Evolutionary conservation across 306 rosid genomes (phyloP), one percentile per base, ranked within the genome.

Genomic region (Hylodesmum podocarpum): DNA sequence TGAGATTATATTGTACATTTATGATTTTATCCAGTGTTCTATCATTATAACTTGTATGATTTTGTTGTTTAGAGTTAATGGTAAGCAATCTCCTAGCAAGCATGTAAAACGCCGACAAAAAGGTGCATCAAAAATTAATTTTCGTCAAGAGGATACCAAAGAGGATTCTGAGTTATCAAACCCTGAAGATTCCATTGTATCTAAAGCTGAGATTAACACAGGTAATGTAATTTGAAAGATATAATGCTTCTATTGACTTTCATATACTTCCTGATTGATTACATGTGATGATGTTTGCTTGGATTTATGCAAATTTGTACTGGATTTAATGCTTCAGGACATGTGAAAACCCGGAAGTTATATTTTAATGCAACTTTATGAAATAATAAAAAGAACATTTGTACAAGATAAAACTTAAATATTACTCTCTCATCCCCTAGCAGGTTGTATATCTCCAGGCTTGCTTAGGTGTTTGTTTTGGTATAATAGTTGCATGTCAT

Each of bases 11-110:
- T 70, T 66, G 14, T 72, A 39, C 68, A 66, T 80, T 61, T 59
- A n/a, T 72, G 13, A 53, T 66, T 70, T 75, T 54, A 72, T 73
- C 78, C 47, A n/a, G 8, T 82, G 36, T 65, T 66, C 36, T 36
- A 46, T 11, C 33, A 46, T 40, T 41, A 41, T 79, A 69, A 78
- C 75, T 73, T 49, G 5, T 31, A 44, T 73, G 61, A 31, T 43
- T 73, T 70, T 71, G 25, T 84, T 59, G 66, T 83, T 46, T 71
- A 95, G 99, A 54, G 88, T 62, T 40, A 90, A 88, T 71, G 82
- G 94, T 39, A 89, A 85, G 82, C 78, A 86, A 84, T 83, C 93
- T 40, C 93, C 90, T 1, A 87, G 81, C 78, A 90, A 87, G 83
- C 82, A 43, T 70, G 66, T 40, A 34, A 87, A 84, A 70, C 76